Evolutionary conservation across 768 basidiomycete genomes (phyloP).

Genomic region (Naganishia kalamii): DNA sequence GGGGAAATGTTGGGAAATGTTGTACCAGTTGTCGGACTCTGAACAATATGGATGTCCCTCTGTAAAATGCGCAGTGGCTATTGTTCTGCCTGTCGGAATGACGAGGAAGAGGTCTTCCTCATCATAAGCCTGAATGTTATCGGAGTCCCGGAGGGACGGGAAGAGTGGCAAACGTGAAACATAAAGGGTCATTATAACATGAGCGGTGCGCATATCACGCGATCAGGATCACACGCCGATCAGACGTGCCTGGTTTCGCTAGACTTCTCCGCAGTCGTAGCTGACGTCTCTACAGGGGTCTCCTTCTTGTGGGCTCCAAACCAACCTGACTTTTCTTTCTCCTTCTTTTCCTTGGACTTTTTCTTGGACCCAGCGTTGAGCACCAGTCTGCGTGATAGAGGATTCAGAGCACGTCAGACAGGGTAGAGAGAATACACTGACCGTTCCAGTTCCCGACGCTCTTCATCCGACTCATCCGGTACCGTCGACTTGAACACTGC

Average conservation of each 20-base stretch:
- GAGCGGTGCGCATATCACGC: not conserved
- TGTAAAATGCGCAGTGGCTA: not conserved
- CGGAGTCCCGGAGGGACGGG: not conserved
- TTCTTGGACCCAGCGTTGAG: constrained; percentile 46
- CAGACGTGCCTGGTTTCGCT: not conserved
- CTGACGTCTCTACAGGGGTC: not conserved
- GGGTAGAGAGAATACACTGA: constrained; percentile 44
- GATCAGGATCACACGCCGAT: not conserved
- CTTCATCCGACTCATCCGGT: constrained; percentile 88
- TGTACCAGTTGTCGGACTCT: not conserved
- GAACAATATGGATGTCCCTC: not conserved
- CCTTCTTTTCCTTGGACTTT: constrained; percentile 37
- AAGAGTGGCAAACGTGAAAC: not conserved
- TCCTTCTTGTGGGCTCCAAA: constrained; percentile 13
- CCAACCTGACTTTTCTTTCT: constrained; percentile 23
- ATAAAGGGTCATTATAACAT: not conserved
- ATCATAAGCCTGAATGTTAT: too few species aligned
- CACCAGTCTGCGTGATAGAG: constrained; percentile 31
- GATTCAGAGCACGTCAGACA: not conserved
- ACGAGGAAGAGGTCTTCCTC: too few species aligned
- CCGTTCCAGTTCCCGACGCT: constrained; percentile 89
- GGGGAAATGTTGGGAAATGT: not conserved
- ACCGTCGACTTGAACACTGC: constrained; percentile 76
- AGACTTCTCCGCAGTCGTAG: not conserved
- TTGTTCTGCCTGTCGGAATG: too few species aligned